A percentile compares a stretch with the other conserved stretches of the same genome.
These are phyloP conservation scores for Cucurbita maxima DNA, from an alignment of 306 rosid species.

Conservation along the genomic window DNA sequence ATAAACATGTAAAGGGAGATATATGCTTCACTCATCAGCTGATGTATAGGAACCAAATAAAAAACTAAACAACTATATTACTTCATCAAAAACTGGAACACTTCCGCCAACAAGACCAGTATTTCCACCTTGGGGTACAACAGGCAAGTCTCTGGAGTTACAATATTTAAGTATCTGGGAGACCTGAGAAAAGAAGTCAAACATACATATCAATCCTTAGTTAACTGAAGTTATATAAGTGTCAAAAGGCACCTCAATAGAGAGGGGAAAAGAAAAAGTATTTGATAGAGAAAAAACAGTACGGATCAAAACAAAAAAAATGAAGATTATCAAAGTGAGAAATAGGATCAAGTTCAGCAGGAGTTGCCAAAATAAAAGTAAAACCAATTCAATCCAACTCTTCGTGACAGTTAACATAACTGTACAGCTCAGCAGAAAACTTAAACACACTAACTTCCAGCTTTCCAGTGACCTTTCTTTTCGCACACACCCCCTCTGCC, in stretches of 20 bases:
- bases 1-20: background rate
- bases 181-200: conserved; percentile 33
- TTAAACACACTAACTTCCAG: background rate
- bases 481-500: background rate
- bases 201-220: background rate
- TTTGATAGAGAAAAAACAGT: background rate
- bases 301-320: background rate
- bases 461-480: background rate
- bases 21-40: background rate
- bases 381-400: background rate
- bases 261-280: background rate
- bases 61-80: conserved; percentile 19
- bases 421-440: background rate
- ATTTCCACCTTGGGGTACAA: conserved; percentile 98
- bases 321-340: background rate
- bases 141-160: conserved; percentile 68
- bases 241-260: background rate
- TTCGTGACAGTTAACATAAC: background rate
- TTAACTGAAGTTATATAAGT: background rate
- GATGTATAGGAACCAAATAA: background rate
- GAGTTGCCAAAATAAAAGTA: background rate
- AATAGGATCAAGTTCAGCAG: no score
- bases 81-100: conserved; percentile 95
- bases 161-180: conserved; percentile 72
- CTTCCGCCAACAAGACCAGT: conserved; percentile 99